These are phyloP conservation scores for Scutellaria baicalensis DNA, from an alignment of 257 asterid genomes.

Conservation along the genomic window DNA sequence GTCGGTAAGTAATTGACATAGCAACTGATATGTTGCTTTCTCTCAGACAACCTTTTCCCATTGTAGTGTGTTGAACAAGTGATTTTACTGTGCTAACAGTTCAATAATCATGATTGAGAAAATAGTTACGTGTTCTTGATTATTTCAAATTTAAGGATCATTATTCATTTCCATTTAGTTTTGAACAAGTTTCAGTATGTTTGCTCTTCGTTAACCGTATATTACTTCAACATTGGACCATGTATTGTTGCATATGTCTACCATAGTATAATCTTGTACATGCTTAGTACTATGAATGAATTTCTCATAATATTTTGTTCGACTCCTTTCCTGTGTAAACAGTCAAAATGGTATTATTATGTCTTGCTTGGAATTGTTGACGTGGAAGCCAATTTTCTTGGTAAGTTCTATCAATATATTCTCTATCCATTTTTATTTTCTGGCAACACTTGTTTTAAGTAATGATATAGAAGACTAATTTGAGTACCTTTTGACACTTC, in stretches of 20 bases:
- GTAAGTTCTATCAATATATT: conserved; percentile 30
- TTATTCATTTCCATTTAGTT: background rate
- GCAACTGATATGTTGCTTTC: background rate
- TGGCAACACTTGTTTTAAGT: background rate
- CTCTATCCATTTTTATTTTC: background rate
- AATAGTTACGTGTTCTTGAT: background rate
- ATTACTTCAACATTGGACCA: background rate
- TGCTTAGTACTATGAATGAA: background rate
- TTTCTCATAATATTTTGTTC: background rate
- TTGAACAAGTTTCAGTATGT: background rate
- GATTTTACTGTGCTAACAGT: background rate
- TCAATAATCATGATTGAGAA: background rate
- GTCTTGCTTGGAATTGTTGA: conserved; percentile 75
- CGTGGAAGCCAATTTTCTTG: conserved; percentile 93
- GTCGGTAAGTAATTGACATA: background rate
- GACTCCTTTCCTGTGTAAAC: conserved; percentile 20
- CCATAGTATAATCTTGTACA: background rate
- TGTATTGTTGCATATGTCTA: background rate
- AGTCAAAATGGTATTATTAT: conserved; percentile 93
- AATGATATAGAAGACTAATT: background rate
- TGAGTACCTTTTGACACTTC: conserved; percentile 16
- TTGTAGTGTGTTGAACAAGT: background rate
- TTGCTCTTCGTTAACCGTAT: background rate
- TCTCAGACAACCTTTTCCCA: background rate
- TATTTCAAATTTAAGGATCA: background rate